Base-by-base conservation (phyloP, 208 protist genomes). In the Blastocrithidia nonstop region DNA sequence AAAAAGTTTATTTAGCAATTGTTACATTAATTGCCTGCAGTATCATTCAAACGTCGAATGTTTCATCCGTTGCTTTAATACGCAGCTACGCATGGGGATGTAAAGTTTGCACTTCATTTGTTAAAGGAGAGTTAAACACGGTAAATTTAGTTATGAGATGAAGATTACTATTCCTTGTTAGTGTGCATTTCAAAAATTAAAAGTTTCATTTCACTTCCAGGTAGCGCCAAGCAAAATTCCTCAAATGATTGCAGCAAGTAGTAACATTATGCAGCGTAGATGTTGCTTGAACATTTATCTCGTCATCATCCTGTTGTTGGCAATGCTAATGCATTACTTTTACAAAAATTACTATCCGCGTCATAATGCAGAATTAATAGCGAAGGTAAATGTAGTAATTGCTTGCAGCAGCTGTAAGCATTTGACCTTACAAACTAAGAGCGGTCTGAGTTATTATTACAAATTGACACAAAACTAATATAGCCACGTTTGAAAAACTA, bases 141-240 rank as follows among this genome's bases (percentile, higher is more conserved):
- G 35, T 38, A 32, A 6, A 56, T 86, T 11, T 76, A 88, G 58
- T 59, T 91, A 43, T 91, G 82, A 78, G 82, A 91, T 60, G 64
- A 42, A 3, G 82, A 91, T 54, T 91, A 69, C 38, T 31, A 75
- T 29, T 46, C 71, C 21, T 17, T 87, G 7, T 46, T 91, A n/a
- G 7, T 9, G 19, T 65, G n/a, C n/a, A n/a, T n/a, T n/a, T n/a
- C n/a, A n/a, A n/a, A n/a, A n/a, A n/a, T n/a, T n/a, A n/a, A n/a
- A n/a, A n/a, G n/a, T n/a, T n/a, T n/a, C n/a, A n/a, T n/a, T n/a
- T n/a, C n/a, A n/a, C n/a, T n/a, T n/a, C n/a, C n/a, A n/a, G n/a
- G n/a, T n/a, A n/a, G n/a, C n/a, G n/a, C n/a, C n/a, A n/a, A n/a
- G n/a, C n/a, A n/a, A n/a, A n/a, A n/a, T n/a, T n/a, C n/a, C n/a